Conservation (phyloP, 1,139 yeast species). For the Debaryomyces singareniensis region DNA sequence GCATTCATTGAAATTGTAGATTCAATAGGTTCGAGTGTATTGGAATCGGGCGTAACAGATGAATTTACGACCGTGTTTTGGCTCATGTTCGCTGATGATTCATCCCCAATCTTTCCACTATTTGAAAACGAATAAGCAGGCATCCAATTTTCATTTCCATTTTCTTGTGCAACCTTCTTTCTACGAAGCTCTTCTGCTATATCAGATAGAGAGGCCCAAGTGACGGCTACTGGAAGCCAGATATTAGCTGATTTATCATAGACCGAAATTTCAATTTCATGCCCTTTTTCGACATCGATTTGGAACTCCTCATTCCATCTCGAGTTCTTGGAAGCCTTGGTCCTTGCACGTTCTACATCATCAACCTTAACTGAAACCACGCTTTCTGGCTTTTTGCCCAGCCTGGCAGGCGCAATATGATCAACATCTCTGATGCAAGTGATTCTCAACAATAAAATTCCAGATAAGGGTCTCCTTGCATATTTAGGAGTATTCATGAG, state of each 20-base stretch:
- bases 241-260: constrained; percentile 70
- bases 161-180: constrained; percentile 73
- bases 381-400: constrained; percentile 76
- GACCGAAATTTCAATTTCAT: constrained; percentile 82
- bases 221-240: constrained; percentile 82
- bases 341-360: constrained; percentile 73
- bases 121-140: constrained; percentile 56
- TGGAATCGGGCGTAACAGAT: not conserved
- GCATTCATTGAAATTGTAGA: not conserved
- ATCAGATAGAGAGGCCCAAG: constrained; percentile 87
- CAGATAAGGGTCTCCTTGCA: constrained; percentile 78
- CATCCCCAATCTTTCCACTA: not conserved
- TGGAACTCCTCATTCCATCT: constrained; percentile 82
- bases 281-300: constrained; percentile 80
- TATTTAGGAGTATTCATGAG: constrained; percentile 60
- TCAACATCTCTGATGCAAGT: constrained; percentile 84
- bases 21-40: not conserved
- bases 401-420: constrained; percentile 78
- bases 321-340: constrained; percentile 70
- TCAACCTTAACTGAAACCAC: constrained; percentile 75
- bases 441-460: constrained; percentile 64
- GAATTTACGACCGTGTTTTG: not conserved
- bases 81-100: not conserved
- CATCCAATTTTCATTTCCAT: constrained; percentile 79
- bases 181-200: constrained; percentile 91